Evolutionary conservation across 345 rosid species (phyloP).

Genomic region (Salix suchowensis): DNA sequence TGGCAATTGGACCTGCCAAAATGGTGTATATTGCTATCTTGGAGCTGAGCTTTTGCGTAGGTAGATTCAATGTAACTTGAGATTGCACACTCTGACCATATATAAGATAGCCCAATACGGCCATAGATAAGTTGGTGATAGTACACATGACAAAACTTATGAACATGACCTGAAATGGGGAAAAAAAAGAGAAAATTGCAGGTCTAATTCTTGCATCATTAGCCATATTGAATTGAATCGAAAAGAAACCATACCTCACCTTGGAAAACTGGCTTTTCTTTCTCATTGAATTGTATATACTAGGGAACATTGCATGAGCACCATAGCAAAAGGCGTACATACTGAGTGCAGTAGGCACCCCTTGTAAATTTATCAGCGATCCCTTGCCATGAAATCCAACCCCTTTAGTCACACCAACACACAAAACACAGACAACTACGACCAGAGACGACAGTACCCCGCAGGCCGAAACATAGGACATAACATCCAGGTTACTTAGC

Average conservation of each 20-base stretch:
- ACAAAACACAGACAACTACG: constrained; percentile 35
- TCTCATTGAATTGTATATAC: constrained; percentile 43
- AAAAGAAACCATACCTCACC: constrained; percentile 13
- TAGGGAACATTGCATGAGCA: constrained; percentile 43
- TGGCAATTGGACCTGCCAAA: constrained; percentile 55
- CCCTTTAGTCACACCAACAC: constrained; percentile 29
- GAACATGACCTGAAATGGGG: constrained; percentile 40
- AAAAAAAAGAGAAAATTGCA: neutral
- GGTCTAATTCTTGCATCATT: too few relatives aligned
- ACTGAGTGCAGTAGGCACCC: constrained; percentile 42
- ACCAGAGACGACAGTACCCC: constrained; percentile 39
- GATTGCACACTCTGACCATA: constrained; percentile 44
- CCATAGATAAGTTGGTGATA: constrained; percentile 48
- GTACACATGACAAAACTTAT: constrained; percentile 50
- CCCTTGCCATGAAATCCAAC: constrained; percentile 35
- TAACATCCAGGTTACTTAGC: constrained; percentile 30
- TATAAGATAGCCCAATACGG: constrained; percentile 56
- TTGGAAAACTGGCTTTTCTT: constrained; percentile 37
- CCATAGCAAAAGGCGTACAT: constrained; percentile 44
- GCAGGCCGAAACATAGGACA: constrained; percentile 47
- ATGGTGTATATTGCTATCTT: constrained; percentile 64
- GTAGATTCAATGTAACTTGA: constrained; percentile 57
- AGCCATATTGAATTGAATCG: too few relatives aligned
- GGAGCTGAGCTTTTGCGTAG: constrained; percentile 38
- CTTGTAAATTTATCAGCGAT: constrained; percentile 26